Conservation (phyloP, 2,329 filamentous ascomycete species). For the Clonostachys chloroleuca region DNA sequence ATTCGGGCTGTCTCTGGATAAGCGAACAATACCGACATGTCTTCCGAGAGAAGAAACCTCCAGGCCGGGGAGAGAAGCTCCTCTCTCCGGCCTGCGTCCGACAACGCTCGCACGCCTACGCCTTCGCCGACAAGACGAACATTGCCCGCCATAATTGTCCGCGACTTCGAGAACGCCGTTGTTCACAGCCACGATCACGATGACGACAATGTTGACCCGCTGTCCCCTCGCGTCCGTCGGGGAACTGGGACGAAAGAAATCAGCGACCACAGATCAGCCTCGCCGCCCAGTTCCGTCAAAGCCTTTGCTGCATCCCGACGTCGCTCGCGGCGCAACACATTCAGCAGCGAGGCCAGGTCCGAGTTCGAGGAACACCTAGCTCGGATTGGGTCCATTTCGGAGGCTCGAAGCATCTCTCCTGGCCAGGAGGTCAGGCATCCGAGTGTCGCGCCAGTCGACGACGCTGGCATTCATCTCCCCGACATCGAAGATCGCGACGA, state of each 20-base stretch:
- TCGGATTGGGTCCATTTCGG: slow-evolving; percentile 64
- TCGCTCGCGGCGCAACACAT: slow-evolving; percentile 68
- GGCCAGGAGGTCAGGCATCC: slow-evolving; percentile 35
- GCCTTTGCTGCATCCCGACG: slow-evolving; percentile 93
- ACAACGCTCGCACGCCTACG: too few relatives aligned
- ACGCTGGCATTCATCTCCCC: slow-evolving; percentile 80
- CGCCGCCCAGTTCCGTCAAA: slow-evolving; percentile 95
- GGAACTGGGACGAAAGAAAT: slow-evolving; percentile 49
- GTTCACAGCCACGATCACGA: slow-evolving; percentile 62
- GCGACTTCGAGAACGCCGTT: slow-evolving; percentile 85
- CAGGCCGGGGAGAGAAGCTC: too few relatives aligned
- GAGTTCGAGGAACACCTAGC: slow-evolving; percentile 49
- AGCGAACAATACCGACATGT: too few relatives aligned
- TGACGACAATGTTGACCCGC: slow-evolving; percentile 50
- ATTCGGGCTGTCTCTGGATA: too few relatives aligned
- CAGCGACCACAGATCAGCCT: slow-evolving; percentile 63
- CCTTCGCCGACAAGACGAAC: background rate
- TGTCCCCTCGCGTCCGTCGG: slow-evolving; percentile 41
- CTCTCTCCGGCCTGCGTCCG: too few relatives aligned
- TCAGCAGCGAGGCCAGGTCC: slow-evolving; percentile 41
- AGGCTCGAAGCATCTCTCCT: slow-evolving; percentile 57
- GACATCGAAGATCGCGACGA: slow-evolving; percentile 39
- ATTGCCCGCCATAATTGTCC: slow-evolving; percentile 41
- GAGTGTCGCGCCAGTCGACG: slow-evolving; percentile 73
- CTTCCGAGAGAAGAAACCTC: too few relatives aligned